Evolutionary conservation across 2,329 filamentous ascomycete genomes (phyloP), one percentile per base, ranked within the genome.

Genomic region (Paecilomyces formosus): DNA sequence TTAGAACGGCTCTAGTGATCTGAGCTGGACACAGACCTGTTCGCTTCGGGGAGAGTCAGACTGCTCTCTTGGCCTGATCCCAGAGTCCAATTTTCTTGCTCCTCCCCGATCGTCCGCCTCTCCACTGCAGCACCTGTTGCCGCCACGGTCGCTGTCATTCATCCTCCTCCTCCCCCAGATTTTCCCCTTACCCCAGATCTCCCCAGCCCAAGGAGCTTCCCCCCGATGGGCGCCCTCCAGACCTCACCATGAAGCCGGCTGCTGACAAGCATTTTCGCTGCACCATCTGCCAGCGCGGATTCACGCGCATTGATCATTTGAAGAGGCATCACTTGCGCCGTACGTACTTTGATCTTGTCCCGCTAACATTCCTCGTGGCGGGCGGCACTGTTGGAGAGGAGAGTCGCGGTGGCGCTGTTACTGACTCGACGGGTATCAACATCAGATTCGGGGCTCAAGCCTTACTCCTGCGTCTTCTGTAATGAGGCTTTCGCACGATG

Each of bases 271-370:
- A 75, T 58, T 76, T 76, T 64, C 72, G 71, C 61, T 79, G 77
- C 61, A 70, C 72, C 13, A 67, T 77, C 61, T 79, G 77, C 63
- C 70, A 75, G 63, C 74, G 76, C 61, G 70, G 69, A 53, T 79
- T 79, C 67, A 78, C 77, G 24, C 75, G 77, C 58, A 76, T 77
- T 65, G 77, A 79, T 68, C 77, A 79, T 64, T 65, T 79, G 35
- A 79, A 78, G 63, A 69, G 77, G 57, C 77, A 79, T 62, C 74
- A 78, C 61, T 68, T 79, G 45, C 71, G 76, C 59, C 77, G 77
- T 79, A 72, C 63, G 73, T 68, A 28, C 54, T 57, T 57, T 49
- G 39, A 45, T 55, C 49, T 55, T 55, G 49, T 56, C 57, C 45
- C 31, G 56, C 22, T 49, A 57, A 52, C 59, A 61, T 52, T 63